These are phyloP conservation scores for Trametes cingulata DNA, from an alignment of 768 basidiomycete species.

Conservation along the genomic window DNA sequence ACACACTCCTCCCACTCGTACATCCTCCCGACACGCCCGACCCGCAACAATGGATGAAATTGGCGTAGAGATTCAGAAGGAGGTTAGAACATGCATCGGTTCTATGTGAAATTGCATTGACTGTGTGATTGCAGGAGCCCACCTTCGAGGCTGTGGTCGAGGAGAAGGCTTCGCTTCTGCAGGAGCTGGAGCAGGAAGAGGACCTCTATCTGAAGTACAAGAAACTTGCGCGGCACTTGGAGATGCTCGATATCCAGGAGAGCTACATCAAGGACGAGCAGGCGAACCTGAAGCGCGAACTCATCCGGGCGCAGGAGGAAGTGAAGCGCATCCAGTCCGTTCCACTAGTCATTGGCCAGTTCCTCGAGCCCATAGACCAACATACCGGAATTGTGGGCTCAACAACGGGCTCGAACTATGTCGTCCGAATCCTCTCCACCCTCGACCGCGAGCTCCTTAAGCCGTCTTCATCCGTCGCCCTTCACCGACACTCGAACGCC, in stretches of 20 bases:
- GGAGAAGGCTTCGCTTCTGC: constrained; percentile 85
- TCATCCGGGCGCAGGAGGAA: constrained; percentile 98
- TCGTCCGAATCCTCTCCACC: constrained; percentile 95
- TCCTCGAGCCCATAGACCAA: constrained; percentile 98
- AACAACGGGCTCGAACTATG: constrained; percentile 97
- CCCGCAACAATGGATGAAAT: constrained; percentile 77
- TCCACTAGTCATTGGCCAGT: constrained; percentile 98
- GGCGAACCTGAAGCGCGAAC: constrained; percentile 94
- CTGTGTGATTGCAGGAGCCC: constrained; percentile 61
- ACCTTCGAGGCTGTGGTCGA: constrained; percentile 85
- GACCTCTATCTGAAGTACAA: constrained; percentile 98
- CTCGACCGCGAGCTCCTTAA: constrained; percentile 96
- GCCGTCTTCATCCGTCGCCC: constrained; percentile 95
- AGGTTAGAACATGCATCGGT: constrained; percentile 49
- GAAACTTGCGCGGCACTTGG: constrained; percentile 90
- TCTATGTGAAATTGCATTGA: neutral
- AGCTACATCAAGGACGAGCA: constrained; percentile 99
- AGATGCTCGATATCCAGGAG: constrained; percentile 93
- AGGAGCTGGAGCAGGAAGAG: constrained; percentile 77
- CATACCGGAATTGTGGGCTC: constrained; percentile 96
- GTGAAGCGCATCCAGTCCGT: constrained; percentile 99
- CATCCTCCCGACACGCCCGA: constrained; percentile 10
- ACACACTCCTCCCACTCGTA: constrained; percentile 5
- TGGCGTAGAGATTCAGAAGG: constrained; percentile 80
- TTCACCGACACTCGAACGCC: constrained; percentile 98